These are phyloP conservation scores for Sporisorium reilianum DNA, from an alignment of 1,284 basidiomycete species.

Conservation along the genomic window DNA sequence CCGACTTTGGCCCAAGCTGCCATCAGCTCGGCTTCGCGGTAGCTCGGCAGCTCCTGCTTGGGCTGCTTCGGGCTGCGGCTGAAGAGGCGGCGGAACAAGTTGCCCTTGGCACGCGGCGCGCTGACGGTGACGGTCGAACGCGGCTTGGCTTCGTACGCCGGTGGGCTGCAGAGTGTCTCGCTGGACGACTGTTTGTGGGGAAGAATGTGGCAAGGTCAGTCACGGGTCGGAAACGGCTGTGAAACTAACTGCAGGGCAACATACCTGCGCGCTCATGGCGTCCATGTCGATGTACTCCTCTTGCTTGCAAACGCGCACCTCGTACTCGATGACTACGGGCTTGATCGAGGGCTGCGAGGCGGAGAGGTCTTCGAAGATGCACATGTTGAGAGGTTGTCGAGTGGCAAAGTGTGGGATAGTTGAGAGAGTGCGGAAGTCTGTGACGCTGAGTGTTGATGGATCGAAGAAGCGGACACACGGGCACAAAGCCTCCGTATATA, in stretches of 20 bases:
- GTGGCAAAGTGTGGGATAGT: neutral
- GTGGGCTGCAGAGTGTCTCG: slow-evolving; percentile 15
- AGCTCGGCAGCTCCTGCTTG: slow-evolving; percentile 23
- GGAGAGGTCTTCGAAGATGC: slow-evolving; percentile 28
- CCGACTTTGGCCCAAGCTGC: slow-evolving; percentile 42
- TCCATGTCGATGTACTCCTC: slow-evolving; percentile 16
- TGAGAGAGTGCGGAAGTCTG: neutral
- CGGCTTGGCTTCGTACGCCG: slow-evolving; percentile 23
- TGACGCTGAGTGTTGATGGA: too few species aligned
- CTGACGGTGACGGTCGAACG: neutral
- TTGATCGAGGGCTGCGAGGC: slow-evolving; percentile 2
- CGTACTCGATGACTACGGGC: slow-evolving; percentile 16
- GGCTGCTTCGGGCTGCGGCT: slow-evolving; percentile 21
- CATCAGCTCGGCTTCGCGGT: slow-evolving; percentile 38
- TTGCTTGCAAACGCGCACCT: slow-evolving; percentile 16
- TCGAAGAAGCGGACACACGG: neutral
- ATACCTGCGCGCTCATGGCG: slow-evolving; percentile 15
- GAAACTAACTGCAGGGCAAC: too few species aligned
- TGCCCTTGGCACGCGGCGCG: slow-evolving; percentile 11
- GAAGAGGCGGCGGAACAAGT: slow-evolving; percentile 34
- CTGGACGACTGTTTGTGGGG: slow-evolving; percentile 12
- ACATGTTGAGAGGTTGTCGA: slow-evolving; percentile 16
- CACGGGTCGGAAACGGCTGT: neutral
- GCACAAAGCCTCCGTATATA: slow-evolving; percentile 2
- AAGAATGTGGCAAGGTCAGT: slow-evolving; percentile 2